Evolutionary conservation across 805 yeast species (phyloP), one percentile per base, ranked within the genome.

Genomic region (Candida nanaspora): DNA sequence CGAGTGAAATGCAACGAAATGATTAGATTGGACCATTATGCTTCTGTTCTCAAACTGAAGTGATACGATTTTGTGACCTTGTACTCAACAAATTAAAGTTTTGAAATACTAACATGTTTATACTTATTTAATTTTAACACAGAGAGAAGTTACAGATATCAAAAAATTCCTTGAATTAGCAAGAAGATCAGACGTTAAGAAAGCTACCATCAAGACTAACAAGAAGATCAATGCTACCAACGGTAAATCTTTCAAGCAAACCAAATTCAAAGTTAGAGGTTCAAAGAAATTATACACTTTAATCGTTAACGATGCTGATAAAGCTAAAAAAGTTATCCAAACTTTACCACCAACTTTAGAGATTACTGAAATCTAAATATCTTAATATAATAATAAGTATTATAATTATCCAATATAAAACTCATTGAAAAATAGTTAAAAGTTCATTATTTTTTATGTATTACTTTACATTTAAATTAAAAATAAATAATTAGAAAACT

Each of bases 191-290:
- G 98, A 89, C 80, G 87, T 93, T 67, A 79, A 79, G 73, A 72
- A 83, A 53, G 96, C 95, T 62, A 81, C 89, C 68, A 85, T 93
- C 79, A 93, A 93, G 83, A 80, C 82, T 76, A 87, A 87, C 87
- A 70, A 77, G 68, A 82, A 83, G 73, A 59, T 82, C 64, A 81
- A 80, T 76, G 76, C 83, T 58, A 73, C 74, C 69, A 31, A 31
- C 34, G 94, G 93, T 70, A 83, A 83, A 78, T 74, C 75, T 57
- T 76, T 77, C 81, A 83, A 84, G 75, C 93, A 85, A 75, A 88
- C 96, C 77, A 93, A 93, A 76, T 93, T 93, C 89, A 93, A 93
- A 86, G 86, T 93, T 65, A 88, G 98, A 81, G 96, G 97, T 71
- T 64, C 96, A 53, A 87, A 78, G 70, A 70, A 85, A 78, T 81